These are phyloP conservation scores for Xylariales sp. DNA, from an alignment of 2,329 filamentous ascomycete genomes.

Conservation along the genomic window DNA sequence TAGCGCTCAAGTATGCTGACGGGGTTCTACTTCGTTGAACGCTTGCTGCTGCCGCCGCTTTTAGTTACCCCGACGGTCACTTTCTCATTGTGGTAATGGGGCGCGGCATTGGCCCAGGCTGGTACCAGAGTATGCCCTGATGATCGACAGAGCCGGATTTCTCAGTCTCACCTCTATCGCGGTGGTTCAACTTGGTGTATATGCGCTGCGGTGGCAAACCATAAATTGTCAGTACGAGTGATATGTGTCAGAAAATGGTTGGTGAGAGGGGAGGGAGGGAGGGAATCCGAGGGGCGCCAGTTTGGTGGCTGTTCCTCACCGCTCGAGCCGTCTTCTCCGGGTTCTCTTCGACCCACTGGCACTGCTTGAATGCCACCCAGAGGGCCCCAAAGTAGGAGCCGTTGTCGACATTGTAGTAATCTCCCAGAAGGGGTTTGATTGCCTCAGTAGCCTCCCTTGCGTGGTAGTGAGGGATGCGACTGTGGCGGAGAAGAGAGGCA, in stretches of 20 bases:
- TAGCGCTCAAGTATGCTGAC: too few species aligned
- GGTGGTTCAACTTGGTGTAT: neutral
- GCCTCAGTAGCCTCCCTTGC: constrained; percentile 54
- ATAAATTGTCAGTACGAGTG: too few species aligned
- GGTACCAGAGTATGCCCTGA: constrained; percentile 8
- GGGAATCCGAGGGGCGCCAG: neutral
- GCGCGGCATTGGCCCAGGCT: constrained; percentile 7
- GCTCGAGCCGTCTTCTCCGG: constrained; percentile 15
- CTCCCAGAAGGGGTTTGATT: constrained; percentile 51
- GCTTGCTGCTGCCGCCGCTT: too few species aligned
- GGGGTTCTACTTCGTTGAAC: too few species aligned
- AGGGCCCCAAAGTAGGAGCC: constrained; percentile 39
- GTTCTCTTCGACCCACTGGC: constrained; percentile 42
- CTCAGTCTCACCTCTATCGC: neutral
- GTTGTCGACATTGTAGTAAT: constrained; percentile 45
- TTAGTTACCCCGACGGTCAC: too few species aligned
- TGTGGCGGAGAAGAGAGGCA: too few species aligned
- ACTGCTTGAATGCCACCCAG: constrained; percentile 40
- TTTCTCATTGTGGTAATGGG: constrained; percentile 7
- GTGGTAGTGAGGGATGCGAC: constrained; percentile 55
- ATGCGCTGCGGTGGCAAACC: neutral
- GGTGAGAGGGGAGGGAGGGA: neutral
- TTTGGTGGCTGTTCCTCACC: too few species aligned
- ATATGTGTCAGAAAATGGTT: neutral
- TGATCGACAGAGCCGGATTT: constrained; percentile 4